Evolutionary conservation across 2,329 filamentous ascomycete species (phyloP), one percentile per base, ranked within the genome.

Genomic region (Cylindrodendrum hubeiense): DNA sequence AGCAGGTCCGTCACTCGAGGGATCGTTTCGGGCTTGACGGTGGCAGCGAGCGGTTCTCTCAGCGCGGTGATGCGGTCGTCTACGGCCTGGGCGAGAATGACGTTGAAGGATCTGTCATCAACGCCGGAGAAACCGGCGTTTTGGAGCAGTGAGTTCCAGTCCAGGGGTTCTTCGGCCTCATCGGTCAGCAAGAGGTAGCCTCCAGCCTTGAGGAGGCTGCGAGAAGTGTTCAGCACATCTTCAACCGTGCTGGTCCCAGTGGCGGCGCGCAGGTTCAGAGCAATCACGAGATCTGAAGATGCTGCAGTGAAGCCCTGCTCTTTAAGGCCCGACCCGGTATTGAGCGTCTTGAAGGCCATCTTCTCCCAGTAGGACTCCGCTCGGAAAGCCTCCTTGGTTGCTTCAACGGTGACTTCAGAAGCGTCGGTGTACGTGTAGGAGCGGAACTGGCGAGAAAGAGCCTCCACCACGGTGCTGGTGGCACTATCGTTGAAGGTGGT

Each of bases 361-460:
- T 49, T 49, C 44, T 49, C 44, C 44, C 44, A 49, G 15, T 28
- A 28, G 26, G 44, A 17, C 24, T 30, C 24, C 15, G 28, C 24
- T 1, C 44, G 44, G 44, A 49, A 49, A 6, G 44, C 44, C 15
- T 49, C 44, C 44, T 26, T 26, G 44, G 26, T 24, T 2, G 44
- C 24, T 4, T 49, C 44, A 12, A 49, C 44, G 24, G 44, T 17
- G 2, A 28, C 44, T 24, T 30, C 44, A 2, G 24, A 28, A 17
- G 44, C 44, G 28, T 49, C 44, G 17, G 44, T 49, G 24, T 49
- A 49, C n/a, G 44, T 30, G 24, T 49, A 49, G 24, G 44, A 49
- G 1, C 44, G 44, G 44, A 49, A 49, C 44, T 49, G 44, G 44
- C 24, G 44, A 24, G 44, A 49, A 12, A 49, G 44, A 12, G 44